phyloP scores from a whole-genome alignment of 75 land plant genomes.

The Selaginella tamariscina region DNA sequence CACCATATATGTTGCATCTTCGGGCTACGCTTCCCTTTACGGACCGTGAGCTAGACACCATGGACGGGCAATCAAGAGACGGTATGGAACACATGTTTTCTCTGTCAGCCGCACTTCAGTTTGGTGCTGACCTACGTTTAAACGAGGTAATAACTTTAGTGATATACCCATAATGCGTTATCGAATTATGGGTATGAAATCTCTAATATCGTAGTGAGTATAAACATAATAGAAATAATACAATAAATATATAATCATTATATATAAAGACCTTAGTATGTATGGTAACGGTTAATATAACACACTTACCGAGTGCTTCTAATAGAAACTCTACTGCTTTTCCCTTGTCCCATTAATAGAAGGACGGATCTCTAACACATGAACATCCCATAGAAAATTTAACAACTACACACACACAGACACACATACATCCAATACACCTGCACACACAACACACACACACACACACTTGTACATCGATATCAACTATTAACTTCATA shows the following conservation, averaged over 20 bases:
- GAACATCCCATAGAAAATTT: too few relatives aligned
- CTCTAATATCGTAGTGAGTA: background rate
- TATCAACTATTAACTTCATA: too few relatives aligned
- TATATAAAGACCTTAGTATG: background rate
- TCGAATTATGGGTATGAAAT: too few relatives aligned
- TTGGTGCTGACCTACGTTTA: slow-evolving; percentile 83
- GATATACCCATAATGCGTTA: too few relatives aligned
- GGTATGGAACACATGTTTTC: slow-evolving; percentile 96
- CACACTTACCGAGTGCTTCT: slow-evolving; percentile 28
- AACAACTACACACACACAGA: too few relatives aligned
- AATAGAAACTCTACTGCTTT: slow-evolving; percentile 42
- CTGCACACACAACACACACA: too few relatives aligned
- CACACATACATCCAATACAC: too few relatives aligned
- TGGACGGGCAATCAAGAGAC: slow-evolving; percentile 46
- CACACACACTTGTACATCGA: too few relatives aligned
- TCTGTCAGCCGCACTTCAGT: slow-evolving; percentile 58
- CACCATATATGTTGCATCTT: slow-evolving; percentile 84
- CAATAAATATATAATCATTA: background rate
- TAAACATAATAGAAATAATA: background rate
- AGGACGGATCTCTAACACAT: slow-evolving; percentile 60
- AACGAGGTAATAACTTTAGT: too few relatives aligned
- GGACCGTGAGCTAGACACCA: slow-evolving; percentile 26
- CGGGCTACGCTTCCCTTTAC: slow-evolving; percentile 56
- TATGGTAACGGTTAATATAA: background rate
- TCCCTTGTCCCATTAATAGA: slow-evolving; percentile 55